A percentile compares a stretch with the other conserved stretches of the same genome.
These are phyloP conservation scores for Phoenix roebelenii DNA, from an alignment of 176 grass and related monocot species.

Conservation along the genomic window DNA sequence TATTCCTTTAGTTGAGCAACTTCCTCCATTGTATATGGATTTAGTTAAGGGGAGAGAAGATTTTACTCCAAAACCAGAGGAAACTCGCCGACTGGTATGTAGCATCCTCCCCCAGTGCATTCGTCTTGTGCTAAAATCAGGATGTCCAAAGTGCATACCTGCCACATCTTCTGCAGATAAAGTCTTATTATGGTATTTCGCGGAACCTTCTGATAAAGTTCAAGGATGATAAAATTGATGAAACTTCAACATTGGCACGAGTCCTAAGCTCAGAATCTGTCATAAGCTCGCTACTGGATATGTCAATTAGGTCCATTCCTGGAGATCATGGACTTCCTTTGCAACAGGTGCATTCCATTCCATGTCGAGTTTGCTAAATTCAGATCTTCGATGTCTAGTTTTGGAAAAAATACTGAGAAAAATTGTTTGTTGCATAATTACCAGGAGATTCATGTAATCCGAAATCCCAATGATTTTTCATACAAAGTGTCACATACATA, in stretches of 20 bases:
- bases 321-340: conserved; percentile 87
- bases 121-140: neutral
- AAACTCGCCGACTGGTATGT: conserved; percentile 70
- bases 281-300: conserved; percentile 81
- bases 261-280: conserved; percentile 74
- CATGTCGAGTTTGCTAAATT: conserved; percentile 1
- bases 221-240: conserved; percentile 91
- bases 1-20: conserved; percentile 86
- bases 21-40: conserved; percentile 90
- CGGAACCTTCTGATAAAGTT: conserved; percentile 93
- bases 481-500: no score
- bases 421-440: no score
- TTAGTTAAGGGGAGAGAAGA: conserved; percentile 91
- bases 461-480: no score
- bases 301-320: conserved; percentile 76
- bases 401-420: no score
- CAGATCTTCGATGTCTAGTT: neutral
- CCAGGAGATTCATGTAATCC: no score
- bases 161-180: conserved; percentile 48
- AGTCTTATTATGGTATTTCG: conserved; percentile 89
- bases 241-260: conserved; percentile 73
- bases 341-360: conserved; percentile 50
- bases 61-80: conserved; percentile 87
- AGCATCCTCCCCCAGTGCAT: neutral
- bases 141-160: neutral